These are phyloP conservation scores for Gnaphalium uliginosum DNA, from an alignment of 129 eudicot species.

Conservation along the genomic window DNA sequence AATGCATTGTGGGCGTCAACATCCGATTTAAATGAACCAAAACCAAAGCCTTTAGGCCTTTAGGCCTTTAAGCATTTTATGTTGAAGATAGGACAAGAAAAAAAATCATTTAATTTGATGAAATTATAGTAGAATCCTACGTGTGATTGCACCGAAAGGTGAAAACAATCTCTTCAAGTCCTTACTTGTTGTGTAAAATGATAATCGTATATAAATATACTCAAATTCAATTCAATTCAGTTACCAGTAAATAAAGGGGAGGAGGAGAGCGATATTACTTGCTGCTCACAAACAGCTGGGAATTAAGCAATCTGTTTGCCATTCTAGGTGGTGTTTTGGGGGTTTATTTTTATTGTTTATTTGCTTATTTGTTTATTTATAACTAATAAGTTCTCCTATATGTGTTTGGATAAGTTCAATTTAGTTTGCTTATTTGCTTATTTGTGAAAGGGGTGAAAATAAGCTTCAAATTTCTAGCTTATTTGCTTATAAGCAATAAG, in stretches of 20 bases:
- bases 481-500: too few relatives aligned
- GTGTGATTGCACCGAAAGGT: constrained; percentile 73
- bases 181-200: constrained; percentile 66
- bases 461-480: too few relatives aligned
- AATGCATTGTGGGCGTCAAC: constrained; percentile 63
- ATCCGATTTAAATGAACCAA: constrained; percentile 61
- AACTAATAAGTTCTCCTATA: too few relatives aligned
- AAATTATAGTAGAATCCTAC: constrained; percentile 34
- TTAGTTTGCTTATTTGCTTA: too few relatives aligned
- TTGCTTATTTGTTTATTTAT: too few relatives aligned
- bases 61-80: too few relatives aligned
- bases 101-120: not conserved
- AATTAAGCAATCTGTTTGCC: constrained; percentile 53
- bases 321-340: too few relatives aligned
- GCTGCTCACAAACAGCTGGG: constrained; percentile 85
- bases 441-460: too few relatives aligned
- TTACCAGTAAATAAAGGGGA: not conserved
- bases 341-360: too few relatives aligned
- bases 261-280: constrained; percentile 17
- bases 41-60: constrained; percentile 84
- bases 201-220: constrained; percentile 76
- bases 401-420: too few relatives aligned
- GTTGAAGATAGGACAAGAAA: too few relatives aligned
- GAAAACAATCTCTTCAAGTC: constrained; percentile 61
- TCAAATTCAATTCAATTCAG: constrained; percentile 5